These are phyloP conservation scores for Kregervanrija fluxuum DNA, from an alignment of 805 yeast species.

Conservation along the genomic window DNA sequence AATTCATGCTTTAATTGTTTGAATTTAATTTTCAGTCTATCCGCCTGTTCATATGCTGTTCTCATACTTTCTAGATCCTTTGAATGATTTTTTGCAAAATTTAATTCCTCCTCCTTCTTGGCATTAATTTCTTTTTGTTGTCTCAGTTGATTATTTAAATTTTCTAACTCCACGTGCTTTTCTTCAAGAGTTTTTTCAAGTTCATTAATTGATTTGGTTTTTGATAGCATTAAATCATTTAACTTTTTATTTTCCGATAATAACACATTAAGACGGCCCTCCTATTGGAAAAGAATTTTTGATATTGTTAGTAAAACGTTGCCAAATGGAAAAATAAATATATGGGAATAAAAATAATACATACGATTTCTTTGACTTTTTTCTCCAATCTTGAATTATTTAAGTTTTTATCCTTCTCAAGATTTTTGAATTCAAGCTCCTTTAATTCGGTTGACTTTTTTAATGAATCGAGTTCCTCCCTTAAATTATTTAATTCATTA, in stretches of 20 bases:
- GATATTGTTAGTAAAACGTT: background rate
- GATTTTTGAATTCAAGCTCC: slow-evolving; percentile 26
- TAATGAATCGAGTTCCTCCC: slow-evolving; percentile 26
- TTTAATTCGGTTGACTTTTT: slow-evolving; percentile 25
- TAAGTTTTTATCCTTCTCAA: slow-evolving; percentile 24
- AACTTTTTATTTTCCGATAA: slow-evolving; percentile 30
- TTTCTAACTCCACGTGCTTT: slow-evolving; percentile 29
- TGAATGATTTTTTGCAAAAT: background rate
- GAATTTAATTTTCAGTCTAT: slow-evolving; percentile 23
- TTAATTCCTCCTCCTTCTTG: background rate
- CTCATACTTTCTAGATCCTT: slow-evolving; percentile 13
- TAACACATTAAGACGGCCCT: background rate
- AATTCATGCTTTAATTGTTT: slow-evolving; percentile 40
- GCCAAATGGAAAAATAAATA: background rate
- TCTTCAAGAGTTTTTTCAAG: slow-evolving; percentile 28
- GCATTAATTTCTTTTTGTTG: slow-evolving; percentile 6
- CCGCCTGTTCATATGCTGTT: slow-evolving; percentile 22
- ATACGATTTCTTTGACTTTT: slow-evolving; percentile 27
- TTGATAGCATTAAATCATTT: slow-evolving; percentile 27
- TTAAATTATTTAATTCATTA: slow-evolving; percentile 7
- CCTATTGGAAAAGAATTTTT: background rate
- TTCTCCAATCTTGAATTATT: slow-evolving; percentile 28
- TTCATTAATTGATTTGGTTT: slow-evolving; percentile 24
- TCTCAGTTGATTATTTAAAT: slow-evolving; percentile 4
- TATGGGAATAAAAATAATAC: slow-evolving; percentile 8